Base-by-base conservation (phyloP, 805 yeast species). In the Kuraishia ogatae region DNA sequence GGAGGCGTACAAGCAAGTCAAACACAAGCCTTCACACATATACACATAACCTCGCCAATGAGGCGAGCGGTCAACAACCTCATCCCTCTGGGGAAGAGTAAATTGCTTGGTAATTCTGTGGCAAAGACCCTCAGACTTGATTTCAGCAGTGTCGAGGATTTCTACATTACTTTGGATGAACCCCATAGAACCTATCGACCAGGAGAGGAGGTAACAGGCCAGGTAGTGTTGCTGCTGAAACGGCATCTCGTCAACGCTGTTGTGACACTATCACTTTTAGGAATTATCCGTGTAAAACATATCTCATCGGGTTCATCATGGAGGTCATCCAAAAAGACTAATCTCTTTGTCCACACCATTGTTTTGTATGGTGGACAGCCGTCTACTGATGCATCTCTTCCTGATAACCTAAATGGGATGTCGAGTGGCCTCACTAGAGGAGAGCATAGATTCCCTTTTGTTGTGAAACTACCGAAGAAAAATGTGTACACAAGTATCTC, bases 371-470 rank as follows among this genome's bases (percentile, higher is more conserved):
- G 91, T 15, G 53, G 54, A 39, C 64, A 66, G 48, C 53, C 61
- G 15, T 47, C 56, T 2, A 65, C 53, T 1, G 50, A 56, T 3
- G 47, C 54, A 21, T 54, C 60, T 17, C 48, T 50, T 19, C 29
- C 53, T 15, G 60, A 59, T n/a, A 54, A 54, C 29, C 46, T 53
- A 15, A 52, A 26, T 22, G 35, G 47, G n/a, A 3, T 35, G 43
- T 10, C 23, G 5, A 73, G 68, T 56, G 88, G 88, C 0, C 66
- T 87, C n/a, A 79, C 82, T 20, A 82, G 83, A 62, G 97, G 97
- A 48, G 93, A 88, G 64, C 97, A 91, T 68, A 71, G 89, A 39
- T 91, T 92, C 65, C 96, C 96, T 21, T 92, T 91, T 64, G 81
- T 86, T 51, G 87, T 91, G 49, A 85, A 82, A 61, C 75, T 91